Conservation (phyloP, 2,329 filamentous ascomycete genomes). For the Penicillium corylophilum region DNA sequence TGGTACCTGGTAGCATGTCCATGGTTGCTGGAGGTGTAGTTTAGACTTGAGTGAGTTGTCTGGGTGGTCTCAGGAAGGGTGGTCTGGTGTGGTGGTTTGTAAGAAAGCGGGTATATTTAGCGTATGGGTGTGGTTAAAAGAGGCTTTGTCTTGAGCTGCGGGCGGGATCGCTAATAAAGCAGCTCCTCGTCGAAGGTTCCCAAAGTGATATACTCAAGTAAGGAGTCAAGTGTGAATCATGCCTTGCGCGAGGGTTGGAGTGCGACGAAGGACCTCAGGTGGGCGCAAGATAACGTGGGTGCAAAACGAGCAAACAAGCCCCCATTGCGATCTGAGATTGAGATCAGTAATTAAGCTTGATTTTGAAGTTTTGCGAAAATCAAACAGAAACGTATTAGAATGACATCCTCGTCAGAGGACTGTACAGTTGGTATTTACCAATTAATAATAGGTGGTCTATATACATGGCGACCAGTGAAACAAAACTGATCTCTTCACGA, state of each 20-base stretch:
- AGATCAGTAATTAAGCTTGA: not conserved
- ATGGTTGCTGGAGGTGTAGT: not conserved
- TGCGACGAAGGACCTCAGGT: conserved; percentile 24
- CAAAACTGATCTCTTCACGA: conserved; percentile 6
- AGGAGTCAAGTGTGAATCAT: not conserved
- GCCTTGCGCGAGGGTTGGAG: not conserved
- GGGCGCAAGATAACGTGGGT: conserved; percentile 31
- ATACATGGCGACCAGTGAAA: conserved; percentile 1
- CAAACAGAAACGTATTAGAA: no score
- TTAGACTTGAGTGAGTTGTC: not conserved
- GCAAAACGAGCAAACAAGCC: conserved; percentile 25
- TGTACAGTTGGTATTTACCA: not conserved
- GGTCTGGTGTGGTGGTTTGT: not conserved
- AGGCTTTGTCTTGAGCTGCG: not conserved
- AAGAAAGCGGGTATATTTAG: not conserved
- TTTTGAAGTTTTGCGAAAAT: no score
- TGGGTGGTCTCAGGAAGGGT: not conserved
- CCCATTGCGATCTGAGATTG: not conserved
- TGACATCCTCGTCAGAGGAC: not conserved
- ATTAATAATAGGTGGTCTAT: conserved; percentile 1
- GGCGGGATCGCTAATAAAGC: not conserved
- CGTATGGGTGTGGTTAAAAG: not conserved
- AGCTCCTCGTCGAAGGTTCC: not conserved
- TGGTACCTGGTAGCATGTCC: not conserved
- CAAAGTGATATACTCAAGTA: not conserved